Conservation (phyloP, 768 basidiomycete genomes). For the Auriscalpium vulgare region DNA sequence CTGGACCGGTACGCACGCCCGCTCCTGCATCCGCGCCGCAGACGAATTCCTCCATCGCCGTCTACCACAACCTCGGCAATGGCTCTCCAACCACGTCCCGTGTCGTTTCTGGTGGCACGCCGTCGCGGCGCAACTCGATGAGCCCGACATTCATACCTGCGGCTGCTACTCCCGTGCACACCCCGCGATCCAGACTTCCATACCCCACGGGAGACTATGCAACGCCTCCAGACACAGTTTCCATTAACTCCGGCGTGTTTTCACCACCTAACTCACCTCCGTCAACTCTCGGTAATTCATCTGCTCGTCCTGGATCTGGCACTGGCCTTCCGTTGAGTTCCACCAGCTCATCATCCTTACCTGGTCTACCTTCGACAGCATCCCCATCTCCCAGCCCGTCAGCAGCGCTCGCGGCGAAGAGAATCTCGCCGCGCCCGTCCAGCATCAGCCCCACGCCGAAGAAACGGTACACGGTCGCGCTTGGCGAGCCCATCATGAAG, state of each 20-base stretch:
- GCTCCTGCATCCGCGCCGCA: constrained; percentile 38
- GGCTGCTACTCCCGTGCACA: constrained; percentile 28
- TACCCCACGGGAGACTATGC: constrained; percentile 83
- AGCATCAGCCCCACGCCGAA: constrained; percentile 61
- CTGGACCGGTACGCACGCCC: constrained; percentile 40
- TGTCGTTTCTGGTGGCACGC: constrained; percentile 6
- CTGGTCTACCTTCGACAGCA: constrained; percentile 16
- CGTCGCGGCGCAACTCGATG: constrained; percentile 46
- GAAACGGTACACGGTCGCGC: constrained; percentile 81
- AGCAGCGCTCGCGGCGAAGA: constrained; percentile 12
- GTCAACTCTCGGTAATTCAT: constrained; percentile 1
- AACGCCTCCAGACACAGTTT: constrained; percentile 44
- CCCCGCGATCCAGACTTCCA: constrained; percentile 52
- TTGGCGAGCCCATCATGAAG: constrained; percentile 61
- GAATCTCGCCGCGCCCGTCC: constrained; percentile 42
- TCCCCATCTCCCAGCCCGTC: constrained; percentile 21
- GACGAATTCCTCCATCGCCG: constrained; percentile 40
- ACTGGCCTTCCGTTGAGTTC: constrained; percentile 32
- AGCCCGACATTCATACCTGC: constrained; percentile 46
- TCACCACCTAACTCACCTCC: constrained; percentile 49
- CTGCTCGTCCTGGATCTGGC: constrained; percentile 38
- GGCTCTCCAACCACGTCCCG: constrained; percentile 18
- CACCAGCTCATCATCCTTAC: constrained; percentile 13
- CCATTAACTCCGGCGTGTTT: constrained; percentile 31
- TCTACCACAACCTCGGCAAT: constrained; percentile 30